A percentile compares a stretch with the other conserved stretches of the same genome.
These are phyloP conservation scores for Lasiodiplodia sp. DNA, from an alignment of 2,329 filamentous ascomycete genomes.

Conservation along the genomic window DNA sequence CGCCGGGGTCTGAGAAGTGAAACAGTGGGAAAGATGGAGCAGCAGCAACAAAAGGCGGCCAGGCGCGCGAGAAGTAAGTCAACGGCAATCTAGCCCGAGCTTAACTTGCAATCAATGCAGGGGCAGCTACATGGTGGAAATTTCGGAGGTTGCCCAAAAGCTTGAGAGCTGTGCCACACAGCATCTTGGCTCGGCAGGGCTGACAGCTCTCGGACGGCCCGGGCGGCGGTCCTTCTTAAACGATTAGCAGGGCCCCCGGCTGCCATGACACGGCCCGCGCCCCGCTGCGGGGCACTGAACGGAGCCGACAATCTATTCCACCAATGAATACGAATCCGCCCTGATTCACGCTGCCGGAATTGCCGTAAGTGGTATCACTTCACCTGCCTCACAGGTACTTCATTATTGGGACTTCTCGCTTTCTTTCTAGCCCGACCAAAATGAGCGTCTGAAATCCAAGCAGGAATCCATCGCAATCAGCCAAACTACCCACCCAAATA, in stretches of 20 bases:
- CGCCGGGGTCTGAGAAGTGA: neutral
- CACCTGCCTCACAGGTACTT: no score
- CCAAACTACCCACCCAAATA: no score
- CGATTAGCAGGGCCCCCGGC: neutral
- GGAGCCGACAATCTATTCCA: conserved; percentile 1
- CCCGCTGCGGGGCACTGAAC: conserved; percentile 3
- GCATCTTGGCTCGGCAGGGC: neutral
- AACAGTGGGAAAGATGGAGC: neutral
- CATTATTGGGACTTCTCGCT: no score
- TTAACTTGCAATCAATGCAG: neutral
- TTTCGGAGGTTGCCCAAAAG: conserved; percentile 8
- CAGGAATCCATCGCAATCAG: no score
- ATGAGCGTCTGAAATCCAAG: no score
- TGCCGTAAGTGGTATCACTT: neutral
- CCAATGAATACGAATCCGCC: neutral
- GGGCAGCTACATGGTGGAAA: neutral
- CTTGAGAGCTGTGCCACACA: conserved; percentile 7
- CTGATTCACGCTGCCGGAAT: neutral
- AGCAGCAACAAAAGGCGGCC: neutral
- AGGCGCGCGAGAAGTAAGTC: neutral
- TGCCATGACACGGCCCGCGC: conserved; percentile 12
- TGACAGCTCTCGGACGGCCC: neutral
- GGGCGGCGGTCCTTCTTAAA: neutral
- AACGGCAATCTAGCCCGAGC: conserved; percentile 7
- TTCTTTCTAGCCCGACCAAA: no score